Percentiles rank a stretch among this genome's conserved stretches.
phyloP scores from a whole-genome alignment of 176 grass and related monocot species.

The Eragrostis curvula region DNA sequence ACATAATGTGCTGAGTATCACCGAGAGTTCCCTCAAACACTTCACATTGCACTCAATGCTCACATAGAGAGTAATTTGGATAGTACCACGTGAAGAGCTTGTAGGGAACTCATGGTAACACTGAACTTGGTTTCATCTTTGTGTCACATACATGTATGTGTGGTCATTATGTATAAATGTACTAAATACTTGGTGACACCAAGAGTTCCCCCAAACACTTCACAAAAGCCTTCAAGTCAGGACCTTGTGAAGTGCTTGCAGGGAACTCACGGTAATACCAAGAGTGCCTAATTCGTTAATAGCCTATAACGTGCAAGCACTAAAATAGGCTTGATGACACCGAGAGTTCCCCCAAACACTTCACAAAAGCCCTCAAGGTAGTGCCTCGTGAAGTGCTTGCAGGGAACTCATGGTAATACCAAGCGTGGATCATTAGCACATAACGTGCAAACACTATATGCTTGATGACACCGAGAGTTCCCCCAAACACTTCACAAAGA shows the following conservation, averaged over 20 bases:
- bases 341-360: slow-evolving; percentile 74
- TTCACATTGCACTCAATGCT: slow-evolving; percentile 34
- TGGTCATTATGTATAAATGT: rapidly evolving
- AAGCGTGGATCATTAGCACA: slow-evolving; percentile 6
- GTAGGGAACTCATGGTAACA: too few relatives aligned
- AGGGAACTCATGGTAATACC: slow-evolving; percentile 47
- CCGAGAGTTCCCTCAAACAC: slow-evolving; percentile 50
- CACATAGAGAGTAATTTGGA: not conserved
- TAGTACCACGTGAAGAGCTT: slow-evolving; percentile 27
- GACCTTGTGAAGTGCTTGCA: too few relatives aligned
- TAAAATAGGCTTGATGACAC: too few relatives aligned
- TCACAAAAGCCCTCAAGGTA: slow-evolving; percentile 2
- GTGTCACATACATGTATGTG: too few relatives aligned
- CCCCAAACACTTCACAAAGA: slow-evolving; percentile 59
- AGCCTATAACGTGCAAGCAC: too few relatives aligned
- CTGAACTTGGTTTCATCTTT: too few relatives aligned
- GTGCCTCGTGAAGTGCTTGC: slow-evolving; percentile 40
- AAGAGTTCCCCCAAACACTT: too few relatives aligned
- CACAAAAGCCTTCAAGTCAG: too few relatives aligned
- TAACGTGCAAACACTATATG: too few relatives aligned
- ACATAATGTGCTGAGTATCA: not conserved
- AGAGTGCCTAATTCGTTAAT: too few relatives aligned
- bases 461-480: slow-evolving; percentile 41
- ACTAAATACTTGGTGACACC: slow-evolving; percentile 23
- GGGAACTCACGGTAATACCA: too few relatives aligned